Evolutionary conservation across 768 basidiomycete genomes (phyloP).

Genomic region (Wakefieldia striispora): DNA sequence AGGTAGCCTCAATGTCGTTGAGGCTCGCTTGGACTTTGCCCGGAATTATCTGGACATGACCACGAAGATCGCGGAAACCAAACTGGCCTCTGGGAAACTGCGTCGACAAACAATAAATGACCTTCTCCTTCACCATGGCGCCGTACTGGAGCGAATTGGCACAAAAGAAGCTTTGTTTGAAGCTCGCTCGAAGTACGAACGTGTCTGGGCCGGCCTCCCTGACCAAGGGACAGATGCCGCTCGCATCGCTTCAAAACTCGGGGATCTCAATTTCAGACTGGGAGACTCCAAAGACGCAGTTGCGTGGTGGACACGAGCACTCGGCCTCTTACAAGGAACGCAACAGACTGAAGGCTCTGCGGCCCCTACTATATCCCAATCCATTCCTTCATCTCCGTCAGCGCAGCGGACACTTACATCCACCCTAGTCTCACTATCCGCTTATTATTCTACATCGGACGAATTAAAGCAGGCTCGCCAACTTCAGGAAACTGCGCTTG

Average conservation of each 20-base stretch:
- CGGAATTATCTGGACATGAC: slow-evolving; percentile 53
- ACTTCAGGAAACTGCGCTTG: slow-evolving; percentile 55
- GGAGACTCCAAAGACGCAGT: slow-evolving; percentile 53
- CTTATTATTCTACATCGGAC: slow-evolving; percentile 61
- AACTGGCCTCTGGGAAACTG: slow-evolving; percentile 37
- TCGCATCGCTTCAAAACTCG: slow-evolving; percentile 62
- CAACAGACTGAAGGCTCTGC: slow-evolving; percentile 17
- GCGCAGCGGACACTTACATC: slow-evolving; percentile 62
- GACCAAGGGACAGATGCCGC: slow-evolving; percentile 45
- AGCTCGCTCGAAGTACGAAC: slow-evolving; percentile 56
- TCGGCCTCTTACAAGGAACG: slow-evolving; percentile 44
- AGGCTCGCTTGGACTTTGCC: slow-evolving; percentile 53
- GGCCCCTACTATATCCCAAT: slow-evolving; percentile 33
- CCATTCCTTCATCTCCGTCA: slow-evolving; percentile 53
- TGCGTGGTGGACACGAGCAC: slow-evolving; percentile 65
- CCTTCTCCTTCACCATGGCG: slow-evolving; percentile 55
- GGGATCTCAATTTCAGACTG: slow-evolving; percentile 59
- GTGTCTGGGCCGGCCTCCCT: slow-evolving; percentile 50
- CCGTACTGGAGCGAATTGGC: slow-evolving; percentile 61
- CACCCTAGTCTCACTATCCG: slow-evolving; percentile 68
- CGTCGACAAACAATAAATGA: slow-evolving; percentile 51
- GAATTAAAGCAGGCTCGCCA: slow-evolving; percentile 52
- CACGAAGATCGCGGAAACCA: slow-evolving; percentile 44
- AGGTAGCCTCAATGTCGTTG: slow-evolving; percentile 43
- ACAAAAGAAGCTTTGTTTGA: slow-evolving; percentile 46